phyloP scores from a whole-genome alignment of 2,329 filamentous ascomycete genomes.

The Tolypocladium album region DNA sequence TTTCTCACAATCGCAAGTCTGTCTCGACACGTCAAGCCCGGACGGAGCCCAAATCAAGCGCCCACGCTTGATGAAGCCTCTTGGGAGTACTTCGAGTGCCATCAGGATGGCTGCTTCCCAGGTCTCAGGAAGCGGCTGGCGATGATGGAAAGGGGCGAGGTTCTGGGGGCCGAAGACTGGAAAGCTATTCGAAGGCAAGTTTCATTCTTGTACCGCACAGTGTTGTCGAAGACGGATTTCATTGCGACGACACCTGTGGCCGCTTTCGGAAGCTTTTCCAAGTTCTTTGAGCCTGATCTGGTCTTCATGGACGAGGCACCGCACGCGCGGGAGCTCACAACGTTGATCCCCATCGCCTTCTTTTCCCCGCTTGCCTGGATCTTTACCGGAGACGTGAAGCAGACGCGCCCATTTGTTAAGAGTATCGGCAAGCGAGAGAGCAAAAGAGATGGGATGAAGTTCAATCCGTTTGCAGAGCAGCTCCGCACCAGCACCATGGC shows the following conservation, averaged over 20 bases:
- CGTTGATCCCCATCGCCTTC: constrained; percentile 31
- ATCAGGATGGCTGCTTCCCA: constrained; percentile 18
- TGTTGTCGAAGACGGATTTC: constrained; percentile 28
- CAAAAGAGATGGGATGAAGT: constrained; percentile 8
- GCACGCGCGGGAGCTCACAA: constrained; percentile 33
- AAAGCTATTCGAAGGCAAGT: constrained; percentile 20
- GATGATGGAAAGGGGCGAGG: constrained; percentile 16
- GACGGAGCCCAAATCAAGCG: constrained; percentile 13
- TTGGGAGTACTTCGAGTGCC: constrained; percentile 26
- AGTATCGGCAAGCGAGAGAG: constrained; percentile 9
- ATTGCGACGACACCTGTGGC: constrained; percentile 36
- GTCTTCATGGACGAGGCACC: constrained; percentile 70
- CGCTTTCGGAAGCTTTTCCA: constrained; percentile 23
- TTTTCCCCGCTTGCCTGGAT: constrained; percentile 32
- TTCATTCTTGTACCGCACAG: constrained; percentile 24
- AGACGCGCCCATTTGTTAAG: constrained; percentile 31
- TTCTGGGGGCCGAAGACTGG: constrained; percentile 13
- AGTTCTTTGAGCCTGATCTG: constrained; percentile 66
- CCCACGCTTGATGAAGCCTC: constrained; percentile 32
- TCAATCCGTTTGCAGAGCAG: constrained; percentile 21
- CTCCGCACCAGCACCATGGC: constrained; percentile 26
- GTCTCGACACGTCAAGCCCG: constrained; percentile 4
- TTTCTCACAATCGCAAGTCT: constrained; percentile 20
- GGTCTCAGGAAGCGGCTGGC: constrained; percentile 25
- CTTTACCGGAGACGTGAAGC: constrained; percentile 33